Conservation (phyloP, 2,329 filamentous ascomycete genomes). For the Penicillium glabrum region DNA sequence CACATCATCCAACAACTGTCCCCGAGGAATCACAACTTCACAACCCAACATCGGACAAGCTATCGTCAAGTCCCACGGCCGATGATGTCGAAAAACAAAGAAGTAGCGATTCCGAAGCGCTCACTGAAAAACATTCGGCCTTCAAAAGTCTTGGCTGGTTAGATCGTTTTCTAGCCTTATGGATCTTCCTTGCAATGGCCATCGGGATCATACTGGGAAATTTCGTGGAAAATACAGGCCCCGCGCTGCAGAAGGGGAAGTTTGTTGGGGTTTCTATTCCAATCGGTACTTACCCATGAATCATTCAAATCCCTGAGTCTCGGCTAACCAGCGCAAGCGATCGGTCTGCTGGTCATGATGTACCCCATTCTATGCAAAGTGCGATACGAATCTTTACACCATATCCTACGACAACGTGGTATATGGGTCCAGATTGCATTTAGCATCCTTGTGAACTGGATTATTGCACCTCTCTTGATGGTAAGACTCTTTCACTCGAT, state of each 20-base stretch:
- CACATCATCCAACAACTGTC: background rate
- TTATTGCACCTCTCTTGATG: slow-evolving; percentile 82
- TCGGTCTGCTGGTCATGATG: slow-evolving; percentile 90
- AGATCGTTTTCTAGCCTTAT: slow-evolving; percentile 64
- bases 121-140: slow-evolving; percentile 2
- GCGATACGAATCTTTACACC: slow-evolving; percentile 71
- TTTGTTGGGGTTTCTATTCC: slow-evolving; percentile 71
- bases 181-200: slow-evolving; percentile 78
- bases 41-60: background rate
- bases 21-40: background rate
- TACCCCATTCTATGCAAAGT: slow-evolving; percentile 91
- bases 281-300: slow-evolving; percentile 51
- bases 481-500: slow-evolving; percentile 40
- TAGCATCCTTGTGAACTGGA: slow-evolving; percentile 78
- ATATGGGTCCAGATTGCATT: slow-evolving; percentile 81
- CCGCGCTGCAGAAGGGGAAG: slow-evolving; percentile 65
- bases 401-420: slow-evolving; percentile 58
- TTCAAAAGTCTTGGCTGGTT: slow-evolving; percentile 30
- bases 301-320: background rate
- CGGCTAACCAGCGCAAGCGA: slow-evolving; percentile 51
- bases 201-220: slow-evolving; percentile 75
- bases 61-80: background rate
- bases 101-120: background rate
- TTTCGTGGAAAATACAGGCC: slow-evolving; percentile 64
- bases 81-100: slow-evolving; percentile 12